Evolutionary conservation across 2,329 filamentous ascomycete species (phyloP).

Genomic region (Colletotrichum chlorophyti): DNA sequence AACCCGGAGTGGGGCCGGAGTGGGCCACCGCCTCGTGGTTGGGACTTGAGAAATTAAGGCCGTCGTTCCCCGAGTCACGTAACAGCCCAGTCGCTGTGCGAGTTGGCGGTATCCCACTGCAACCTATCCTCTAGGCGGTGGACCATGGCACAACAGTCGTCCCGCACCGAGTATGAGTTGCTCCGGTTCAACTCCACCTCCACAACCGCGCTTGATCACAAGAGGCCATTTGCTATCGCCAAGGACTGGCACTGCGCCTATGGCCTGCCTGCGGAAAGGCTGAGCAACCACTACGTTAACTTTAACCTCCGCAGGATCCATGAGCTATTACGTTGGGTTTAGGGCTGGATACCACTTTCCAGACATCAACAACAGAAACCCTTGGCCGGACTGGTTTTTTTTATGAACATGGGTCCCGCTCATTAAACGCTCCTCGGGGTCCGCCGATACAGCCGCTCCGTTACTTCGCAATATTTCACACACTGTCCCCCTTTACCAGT

Average conservation of each 20-base stretch:
- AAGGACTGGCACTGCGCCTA: too few species aligned
- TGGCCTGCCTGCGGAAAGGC: background rate
- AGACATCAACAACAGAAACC: background rate
- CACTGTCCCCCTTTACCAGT: too few species aligned
- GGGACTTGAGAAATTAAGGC: slow-evolving; percentile 5
- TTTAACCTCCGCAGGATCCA: slow-evolving; percentile 7
- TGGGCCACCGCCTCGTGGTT: background rate
- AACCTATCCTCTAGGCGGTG: slow-evolving; percentile 9
- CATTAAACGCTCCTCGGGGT: too few species aligned
- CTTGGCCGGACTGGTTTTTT: background rate
- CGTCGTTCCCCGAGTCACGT: background rate
- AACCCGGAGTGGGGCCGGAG: slow-evolving; percentile 4
- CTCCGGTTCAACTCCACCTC: slow-evolving; percentile 12
- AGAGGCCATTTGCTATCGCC: too few species aligned
- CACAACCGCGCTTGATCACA: background rate
- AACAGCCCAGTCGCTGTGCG: background rate
- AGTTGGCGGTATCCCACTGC: slow-evolving; percentile 3
- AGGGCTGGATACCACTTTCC: too few species aligned
- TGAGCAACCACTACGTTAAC: slow-evolving; percentile 6
- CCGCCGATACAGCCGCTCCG: too few species aligned
- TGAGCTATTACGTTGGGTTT: background rate
- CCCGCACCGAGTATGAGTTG: slow-evolving; percentile 17
- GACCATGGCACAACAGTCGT: slow-evolving; percentile 19
- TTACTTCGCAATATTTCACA: too few species aligned
- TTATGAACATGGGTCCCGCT: too few species aligned